Base-by-base conservation (phyloP, 1,139 yeast genomes). In the Saccharomycopsis hybrid region DNA sequence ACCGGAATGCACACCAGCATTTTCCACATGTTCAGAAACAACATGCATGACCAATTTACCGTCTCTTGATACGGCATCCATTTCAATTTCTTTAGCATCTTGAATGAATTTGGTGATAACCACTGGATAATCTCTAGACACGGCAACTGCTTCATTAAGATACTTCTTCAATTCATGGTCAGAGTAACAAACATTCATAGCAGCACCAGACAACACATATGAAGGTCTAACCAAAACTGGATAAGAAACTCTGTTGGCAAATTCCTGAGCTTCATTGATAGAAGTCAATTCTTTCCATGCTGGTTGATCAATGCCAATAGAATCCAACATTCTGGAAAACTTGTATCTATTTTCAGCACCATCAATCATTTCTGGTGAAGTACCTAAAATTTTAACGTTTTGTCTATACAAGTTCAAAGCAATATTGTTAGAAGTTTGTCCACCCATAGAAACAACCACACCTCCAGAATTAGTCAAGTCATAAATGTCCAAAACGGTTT, bases 1-100 rank as follows among this genome's bases (percentile, higher is more conserved):
- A 76, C 98, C 98, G 54, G 98, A 92, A 71, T 92, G 98, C 51
- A 92, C 97, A 79, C 98, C 98, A 31, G 98, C 98, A 65, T 92
- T 92, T 71, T 92, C 98, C 62, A 92, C 97, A 67, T 92, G 98
- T 71, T 94, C 98, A 53, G 97, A 89, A 55, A 92, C 96, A 66
- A 89, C 97, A 66, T 92, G 98, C 92, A 92, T 88, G 59, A 92
- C 79, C 73, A 92, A 76, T 68, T 89, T 80, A 70, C 98, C 98
- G 63, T 92, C 88, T 65, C 79, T 80, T 48, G 98, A 97, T 61
- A 92, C 98, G 48, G 97, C 98, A 70, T 92, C 98, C 92, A 92
- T 89, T 72, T 92, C 98, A 63, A 92, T 92, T 72, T 92, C 98
- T 73, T 92, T 88, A 48, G 98, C 97, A 59, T 88, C 86, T 73